Percentiles rank a stretch among this genome's conserved stretches.
Conservation (phyloP, 306 rosid genomes). For the Begonia peltatifolia region DNA sequence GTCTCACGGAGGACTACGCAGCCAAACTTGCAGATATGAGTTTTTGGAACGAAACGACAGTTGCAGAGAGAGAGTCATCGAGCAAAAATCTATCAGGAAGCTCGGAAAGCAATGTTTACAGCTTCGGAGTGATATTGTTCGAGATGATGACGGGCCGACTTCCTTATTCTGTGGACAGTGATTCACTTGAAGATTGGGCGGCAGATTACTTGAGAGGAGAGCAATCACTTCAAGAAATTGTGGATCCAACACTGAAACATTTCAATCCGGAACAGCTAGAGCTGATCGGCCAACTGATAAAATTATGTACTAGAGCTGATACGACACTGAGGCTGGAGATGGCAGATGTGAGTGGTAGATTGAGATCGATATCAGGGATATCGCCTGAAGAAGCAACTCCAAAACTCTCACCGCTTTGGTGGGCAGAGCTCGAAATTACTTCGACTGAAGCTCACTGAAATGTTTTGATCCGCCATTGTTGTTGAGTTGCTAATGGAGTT, state of each 20-base stretch:
- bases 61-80: slow-evolving; percentile 18
- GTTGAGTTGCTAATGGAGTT: too few relatives aligned
- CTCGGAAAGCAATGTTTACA: slow-evolving; percentile 48
- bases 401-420: slow-evolving; percentile 88
- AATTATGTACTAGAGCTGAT: slow-evolving; percentile 37
- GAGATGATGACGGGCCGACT: slow-evolving; percentile 67
- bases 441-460: slow-evolving; percentile 47
- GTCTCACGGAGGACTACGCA: slow-evolving; percentile 74
- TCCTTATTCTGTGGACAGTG: slow-evolving; percentile 47
- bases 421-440: slow-evolving; percentile 93
- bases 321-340: slow-evolving; percentile 41
- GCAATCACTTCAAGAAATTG: slow-evolving; percentile 33
- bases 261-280: slow-evolving; percentile 45
- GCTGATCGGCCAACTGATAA: slow-evolving; percentile 36
- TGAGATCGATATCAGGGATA: slow-evolving; percentile 63
- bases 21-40: slow-evolving; percentile 55
- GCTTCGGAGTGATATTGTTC: slow-evolving; percentile 61
- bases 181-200: slow-evolving; percentile 53
- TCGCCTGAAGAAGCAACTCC: slow-evolving; percentile 72
- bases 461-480: too few relatives aligned
- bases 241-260: slow-evolving; percentile 60
- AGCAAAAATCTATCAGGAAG: slow-evolving; percentile 24
- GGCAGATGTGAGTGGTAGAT: slow-evolving; percentile 39
- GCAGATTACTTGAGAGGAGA: slow-evolving; percentile 37
- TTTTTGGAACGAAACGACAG: slow-evolving; percentile 39